phyloP scores from a whole-genome alignment of 1,284 basidiomycete species.

The Leccinum insolens region DNA sequence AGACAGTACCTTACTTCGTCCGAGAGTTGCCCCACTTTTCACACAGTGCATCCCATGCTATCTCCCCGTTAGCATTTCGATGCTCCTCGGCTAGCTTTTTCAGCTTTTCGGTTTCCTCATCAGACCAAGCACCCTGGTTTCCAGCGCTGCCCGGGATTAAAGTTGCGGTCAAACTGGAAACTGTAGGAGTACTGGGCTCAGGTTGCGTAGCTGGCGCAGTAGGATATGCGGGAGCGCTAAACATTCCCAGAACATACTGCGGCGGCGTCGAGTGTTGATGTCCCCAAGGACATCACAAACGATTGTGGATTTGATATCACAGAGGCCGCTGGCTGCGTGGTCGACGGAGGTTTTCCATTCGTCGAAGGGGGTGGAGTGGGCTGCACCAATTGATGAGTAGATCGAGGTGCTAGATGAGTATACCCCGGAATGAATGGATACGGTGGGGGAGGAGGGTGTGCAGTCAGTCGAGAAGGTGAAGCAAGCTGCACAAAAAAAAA shows the following conservation, averaged over 20 bases:
- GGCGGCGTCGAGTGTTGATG: constrained; percentile 36
- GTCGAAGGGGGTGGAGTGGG: constrained; percentile 34
- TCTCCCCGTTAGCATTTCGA: constrained; percentile 51
- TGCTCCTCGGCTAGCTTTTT: constrained; percentile 69
- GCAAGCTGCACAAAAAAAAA: constrained; percentile 49
- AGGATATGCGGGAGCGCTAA: constrained; percentile 51
- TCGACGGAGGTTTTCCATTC: constrained; percentile 29
- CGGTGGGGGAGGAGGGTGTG: constrained; percentile 63
- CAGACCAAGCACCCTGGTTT: constrained; percentile 74
- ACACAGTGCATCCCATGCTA: constrained; percentile 78
- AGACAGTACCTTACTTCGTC: constrained; percentile 51
- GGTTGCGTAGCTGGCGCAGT: constrained; percentile 36
- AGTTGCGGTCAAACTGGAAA: constrained; percentile 21
- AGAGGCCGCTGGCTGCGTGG: constrained; percentile 33
- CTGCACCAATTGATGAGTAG: constrained; percentile 23
- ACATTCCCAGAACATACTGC: constrained; percentile 45
- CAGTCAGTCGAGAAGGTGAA: constrained; percentile 67
- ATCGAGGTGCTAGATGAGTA: constrained; percentile 26
- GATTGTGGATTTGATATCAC: constrained; percentile 70
- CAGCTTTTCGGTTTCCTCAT: constrained; percentile 70
- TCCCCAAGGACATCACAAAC: constrained; percentile 66
- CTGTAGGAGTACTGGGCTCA: constrained; percentile 30
- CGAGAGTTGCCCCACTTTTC: constrained; percentile 70
- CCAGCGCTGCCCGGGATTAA: constrained; percentile 43
- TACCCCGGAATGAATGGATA: constrained; percentile 50